Conservation (phyloP, 2,329 filamentous ascomycete genomes). For the Aspergillus ochraceoroseus region DNA sequence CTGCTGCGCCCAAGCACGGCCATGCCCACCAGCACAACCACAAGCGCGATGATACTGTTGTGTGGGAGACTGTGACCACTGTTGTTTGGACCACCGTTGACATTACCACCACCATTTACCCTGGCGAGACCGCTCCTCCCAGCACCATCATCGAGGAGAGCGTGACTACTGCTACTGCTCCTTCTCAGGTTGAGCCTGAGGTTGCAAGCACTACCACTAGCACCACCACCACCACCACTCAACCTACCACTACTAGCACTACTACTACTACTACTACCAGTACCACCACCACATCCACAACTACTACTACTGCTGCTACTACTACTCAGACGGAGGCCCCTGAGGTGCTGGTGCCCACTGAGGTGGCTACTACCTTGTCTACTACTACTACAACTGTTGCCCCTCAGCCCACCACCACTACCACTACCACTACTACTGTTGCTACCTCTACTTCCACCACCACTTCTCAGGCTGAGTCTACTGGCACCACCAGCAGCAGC, state of each 20-base stretch:
- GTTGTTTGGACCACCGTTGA: conserved; percentile 48
- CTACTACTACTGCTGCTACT: conserved; percentile 13
- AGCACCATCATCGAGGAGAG: conserved; percentile 7
- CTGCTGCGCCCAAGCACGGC: conserved; percentile 26
- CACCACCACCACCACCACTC: conserved; percentile 7
- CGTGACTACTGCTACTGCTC: conserved; percentile 14
- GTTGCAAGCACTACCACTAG: conserved; percentile 18
- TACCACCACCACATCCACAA: conserved; percentile 4
- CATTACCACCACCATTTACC: conserved; percentile 47
- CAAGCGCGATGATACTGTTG: conserved; percentile 39
- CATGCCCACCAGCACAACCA: conserved; percentile 19
- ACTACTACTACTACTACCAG: conserved; percentile 5
- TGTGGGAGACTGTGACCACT: conserved; percentile 49
- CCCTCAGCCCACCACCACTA: conserved; percentile 2
- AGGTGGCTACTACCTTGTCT: conserved; percentile 10
- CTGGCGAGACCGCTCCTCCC: conserved; percentile 24
- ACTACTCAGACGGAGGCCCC: conserved; percentile 12
- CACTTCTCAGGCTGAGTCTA: conserved; percentile 3
- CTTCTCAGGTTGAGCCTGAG: conserved; percentile 15
- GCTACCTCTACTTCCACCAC: conserved; percentile 2
- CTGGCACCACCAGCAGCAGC: conserved; percentile 17
- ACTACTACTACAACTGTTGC: conserved; percentile 4
- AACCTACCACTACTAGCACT: conserved; percentile 2
- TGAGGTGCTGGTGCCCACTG: conserved; percentile 5
- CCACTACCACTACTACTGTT: not conserved